phyloP scores from a whole-genome alignment of 805 yeast genomes.

The Saccharomycopsis fodiens region DNA sequence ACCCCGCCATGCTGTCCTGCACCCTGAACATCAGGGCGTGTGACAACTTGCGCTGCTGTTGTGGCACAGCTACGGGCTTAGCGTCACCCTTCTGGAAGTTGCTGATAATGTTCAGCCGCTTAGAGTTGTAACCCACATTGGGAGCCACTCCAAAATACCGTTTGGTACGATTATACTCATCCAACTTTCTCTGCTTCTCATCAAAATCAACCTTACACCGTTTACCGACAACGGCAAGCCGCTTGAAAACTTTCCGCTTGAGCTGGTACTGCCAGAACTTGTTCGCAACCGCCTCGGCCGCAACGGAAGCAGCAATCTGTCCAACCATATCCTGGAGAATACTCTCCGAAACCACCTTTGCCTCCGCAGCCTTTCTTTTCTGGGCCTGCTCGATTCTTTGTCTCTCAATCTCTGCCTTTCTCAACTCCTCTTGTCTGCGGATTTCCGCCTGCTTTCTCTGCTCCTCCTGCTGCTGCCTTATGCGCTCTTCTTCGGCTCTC shows the following conservation, averaged over 20 bases:
- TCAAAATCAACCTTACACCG: constrained; percentile 24
- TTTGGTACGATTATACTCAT: constrained; percentile 32
- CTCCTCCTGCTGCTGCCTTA: constrained; percentile 9
- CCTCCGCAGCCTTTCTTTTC: constrained; percentile 9
- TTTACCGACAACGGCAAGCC: constrained; percentile 28
- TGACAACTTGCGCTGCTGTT: constrained; percentile 19
- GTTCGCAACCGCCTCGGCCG: constrained; percentile 41
- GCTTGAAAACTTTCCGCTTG: constrained; percentile 27
- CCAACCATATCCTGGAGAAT: constrained; percentile 17
- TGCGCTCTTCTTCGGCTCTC: constrained; percentile 11
- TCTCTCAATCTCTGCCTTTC: constrained; percentile 4
- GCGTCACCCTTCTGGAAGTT: constrained; percentile 22
- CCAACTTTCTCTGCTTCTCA: constrained; percentile 31
- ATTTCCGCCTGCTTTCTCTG: background rate
- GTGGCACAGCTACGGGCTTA: too few relatives aligned
- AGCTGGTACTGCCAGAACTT: constrained; percentile 28
- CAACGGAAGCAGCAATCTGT: constrained; percentile 21
- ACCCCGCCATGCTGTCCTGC: background rate
- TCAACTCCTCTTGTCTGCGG: constrained; percentile 1
- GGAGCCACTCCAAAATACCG: constrained; percentile 28
- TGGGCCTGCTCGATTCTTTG: constrained; percentile 12
- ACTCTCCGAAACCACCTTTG: constrained; percentile 6
- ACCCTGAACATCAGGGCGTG: background rate
- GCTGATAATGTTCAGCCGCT: constrained; percentile 22
- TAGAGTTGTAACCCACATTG: constrained; percentile 23